Evolutionary conservation across 129 eudicot genomes (phyloP).

Genomic region (Flaveria brownii): DNA sequence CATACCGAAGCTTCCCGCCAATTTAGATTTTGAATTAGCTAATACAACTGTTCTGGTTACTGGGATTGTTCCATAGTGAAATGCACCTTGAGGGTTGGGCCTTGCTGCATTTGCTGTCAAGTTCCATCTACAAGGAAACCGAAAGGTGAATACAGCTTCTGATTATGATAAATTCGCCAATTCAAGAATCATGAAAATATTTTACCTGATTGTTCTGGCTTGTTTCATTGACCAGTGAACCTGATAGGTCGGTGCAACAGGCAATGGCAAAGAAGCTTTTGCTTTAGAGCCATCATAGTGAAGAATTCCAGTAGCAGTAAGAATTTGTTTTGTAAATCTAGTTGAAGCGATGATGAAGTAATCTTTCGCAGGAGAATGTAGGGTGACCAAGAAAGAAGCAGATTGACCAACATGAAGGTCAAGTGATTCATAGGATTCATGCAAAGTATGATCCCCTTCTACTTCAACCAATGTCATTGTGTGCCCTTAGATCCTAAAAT

Average conservation of each 20-base stretch:
- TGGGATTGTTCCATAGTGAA: constrained; percentile 75
- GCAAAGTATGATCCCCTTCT: constrained; percentile 79
- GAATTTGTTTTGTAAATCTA: constrained; percentile 60
- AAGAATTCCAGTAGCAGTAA: constrained; percentile 63
- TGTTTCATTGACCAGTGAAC: constrained; percentile 95
- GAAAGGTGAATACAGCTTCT: neutral
- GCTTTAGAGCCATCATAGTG: constrained; percentile 52
- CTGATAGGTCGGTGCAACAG: constrained; percentile 67
- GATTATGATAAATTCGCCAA: neutral
- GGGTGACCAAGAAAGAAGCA: constrained; percentile 63
- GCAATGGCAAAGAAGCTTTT: constrained; percentile 55
- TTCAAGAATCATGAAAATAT: neutral
- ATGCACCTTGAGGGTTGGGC: constrained; percentile 95
- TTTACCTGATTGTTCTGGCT: constrained; percentile 81
- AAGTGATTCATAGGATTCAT: constrained; percentile 70
- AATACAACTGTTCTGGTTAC: constrained; percentile 60
- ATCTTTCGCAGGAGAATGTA: constrained; percentile 45
- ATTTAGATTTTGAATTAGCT: constrained; percentile 53
- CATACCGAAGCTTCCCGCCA: constrained; percentile 55
- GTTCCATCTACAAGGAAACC: constrained; percentile 54
- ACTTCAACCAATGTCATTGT: constrained; percentile 60
- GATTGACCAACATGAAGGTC: constrained; percentile 93
- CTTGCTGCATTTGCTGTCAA: constrained; percentile 97
- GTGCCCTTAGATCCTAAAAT: constrained; percentile 82
- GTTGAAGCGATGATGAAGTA: constrained; percentile 74